Conservation (phyloP, 2,329 filamentous ascomycete species). For the Colletotrichum musicola region DNA sequence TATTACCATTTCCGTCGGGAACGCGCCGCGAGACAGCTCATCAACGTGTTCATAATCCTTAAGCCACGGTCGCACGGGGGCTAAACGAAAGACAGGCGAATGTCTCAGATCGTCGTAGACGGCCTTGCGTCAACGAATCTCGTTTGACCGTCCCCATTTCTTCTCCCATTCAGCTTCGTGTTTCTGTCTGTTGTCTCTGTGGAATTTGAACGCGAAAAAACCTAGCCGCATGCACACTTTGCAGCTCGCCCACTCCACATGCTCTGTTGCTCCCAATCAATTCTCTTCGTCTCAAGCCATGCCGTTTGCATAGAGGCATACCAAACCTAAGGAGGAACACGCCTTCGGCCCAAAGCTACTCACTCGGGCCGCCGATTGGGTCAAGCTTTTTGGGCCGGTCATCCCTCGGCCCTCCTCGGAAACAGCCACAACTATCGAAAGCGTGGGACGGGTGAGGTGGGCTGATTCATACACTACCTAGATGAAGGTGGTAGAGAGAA, state of each 20-base stretch:
- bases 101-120: slow-evolving; percentile 16
- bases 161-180: not conserved
- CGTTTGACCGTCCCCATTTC: not conserved
- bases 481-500: no score
- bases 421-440: not conserved
- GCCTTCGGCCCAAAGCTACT: not conserved
- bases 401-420: no score
- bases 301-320: slow-evolving; percentile 25
- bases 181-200: not conserved
- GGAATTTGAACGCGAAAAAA: not conserved
- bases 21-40: no score
- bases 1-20: slow-evolving; percentile 22
- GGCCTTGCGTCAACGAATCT: not conserved
- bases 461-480: not conserved
- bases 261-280: no score
- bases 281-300: not conserved
- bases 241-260: not conserved
- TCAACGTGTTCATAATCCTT: not conserved
- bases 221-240: not conserved
- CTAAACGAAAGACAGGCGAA: not conserved
- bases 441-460: not conserved
- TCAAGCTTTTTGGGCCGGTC: not conserved
- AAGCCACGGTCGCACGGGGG: slow-evolving; percentile 17
- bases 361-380: not conserved
- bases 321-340: not conserved